Base-by-base conservation (phyloP, 306 rosid genomes). In the Cyclanthera cordifolia region DNA sequence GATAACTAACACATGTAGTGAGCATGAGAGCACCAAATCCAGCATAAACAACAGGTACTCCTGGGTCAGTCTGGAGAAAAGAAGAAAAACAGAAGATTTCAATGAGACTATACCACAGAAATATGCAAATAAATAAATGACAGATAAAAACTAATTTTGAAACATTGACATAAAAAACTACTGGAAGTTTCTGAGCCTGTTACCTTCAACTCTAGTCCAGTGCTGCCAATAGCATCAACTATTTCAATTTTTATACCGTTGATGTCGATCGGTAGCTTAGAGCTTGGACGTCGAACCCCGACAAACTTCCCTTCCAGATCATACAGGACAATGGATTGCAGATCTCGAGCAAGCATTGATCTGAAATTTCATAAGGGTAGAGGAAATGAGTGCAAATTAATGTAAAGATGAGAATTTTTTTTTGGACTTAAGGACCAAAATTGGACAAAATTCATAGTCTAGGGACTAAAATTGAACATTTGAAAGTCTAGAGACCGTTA, bases 1-100 rank as follows among this genome's bases (percentile, higher is more conserved):
- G 82, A 77, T 73, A 93, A 77, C 99, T 93, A 79, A 87, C 82
- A 85, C 99, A 93, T 57, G 95, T 90, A 23, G 98, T 93, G 58
- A 93, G 90, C 99, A 90, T 93, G 11, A 93, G 86, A 73, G 96
- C 96, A 60, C 99, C 96, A 82, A 93, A 93, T 76, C 99, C 99
- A 75, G 99, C 90, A 78, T 90, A 93, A 20, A 93, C 96, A 77
- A 87, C 57, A 4, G 96, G 99, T 45, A 93, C 99, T 27, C 95
- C 95, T 0, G 99, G 99, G 49, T 93, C 98, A 65, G 88, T 90
- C 99, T 93, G 79, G 25, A 75, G 72, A 75, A 71, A 45, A 79
- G 7, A 5, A 32, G 5, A 53, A 37, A 32, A 53, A 21, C 32
- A 41, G 51, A 63, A 63, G 19, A 30, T 41, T 39, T 37, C 32